phyloP scores from a whole-genome alignment of 352 stramenopile genomes.

The Peronospora tabacina region DNA sequence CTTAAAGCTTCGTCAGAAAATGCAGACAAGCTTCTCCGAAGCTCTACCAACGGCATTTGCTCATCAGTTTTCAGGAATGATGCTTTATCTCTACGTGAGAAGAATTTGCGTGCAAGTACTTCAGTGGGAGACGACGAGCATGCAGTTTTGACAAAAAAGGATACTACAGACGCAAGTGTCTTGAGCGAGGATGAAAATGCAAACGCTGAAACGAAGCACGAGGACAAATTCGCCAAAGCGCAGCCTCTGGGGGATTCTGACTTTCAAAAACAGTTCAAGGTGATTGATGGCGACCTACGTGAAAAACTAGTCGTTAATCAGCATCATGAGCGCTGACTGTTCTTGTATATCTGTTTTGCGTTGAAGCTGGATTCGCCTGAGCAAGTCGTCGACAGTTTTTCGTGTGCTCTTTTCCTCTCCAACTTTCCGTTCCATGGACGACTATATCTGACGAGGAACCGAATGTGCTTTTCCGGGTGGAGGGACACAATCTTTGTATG shows the following conservation, averaged over 20 bases:
- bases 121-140: conserved; percentile 1
- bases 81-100: conserved; percentile 9
- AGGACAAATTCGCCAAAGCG: conserved; percentile 37
- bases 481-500: conserved; percentile 72
- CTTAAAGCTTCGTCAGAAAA: conserved; percentile 17
- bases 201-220: conserved; percentile 14
- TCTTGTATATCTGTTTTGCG: neutral
- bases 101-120: conserved; percentile 3
- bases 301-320: neutral
- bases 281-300: conserved; percentile 10
- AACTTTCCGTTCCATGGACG: conserved; percentile 79
- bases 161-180: conserved; percentile 4
- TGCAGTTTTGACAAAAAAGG: conserved; percentile 1
- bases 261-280: conserved; percentile 82
- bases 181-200: conserved; percentile 12
- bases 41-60: conserved; percentile 4
- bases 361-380: conserved; percentile 52
- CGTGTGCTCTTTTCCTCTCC: conserved; percentile 66
- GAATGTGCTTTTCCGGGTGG: conserved; percentile 80
- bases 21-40: conserved; percentile 11
- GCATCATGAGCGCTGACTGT: neutral
- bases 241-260: conserved; percentile 53
- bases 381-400: conserved; percentile 81
- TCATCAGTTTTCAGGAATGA: conserved; percentile 7
- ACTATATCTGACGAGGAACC: conserved; percentile 64